Conservation (phyloP, 2,329 filamentous ascomycete species). For the Exophiala sp. region DNA sequence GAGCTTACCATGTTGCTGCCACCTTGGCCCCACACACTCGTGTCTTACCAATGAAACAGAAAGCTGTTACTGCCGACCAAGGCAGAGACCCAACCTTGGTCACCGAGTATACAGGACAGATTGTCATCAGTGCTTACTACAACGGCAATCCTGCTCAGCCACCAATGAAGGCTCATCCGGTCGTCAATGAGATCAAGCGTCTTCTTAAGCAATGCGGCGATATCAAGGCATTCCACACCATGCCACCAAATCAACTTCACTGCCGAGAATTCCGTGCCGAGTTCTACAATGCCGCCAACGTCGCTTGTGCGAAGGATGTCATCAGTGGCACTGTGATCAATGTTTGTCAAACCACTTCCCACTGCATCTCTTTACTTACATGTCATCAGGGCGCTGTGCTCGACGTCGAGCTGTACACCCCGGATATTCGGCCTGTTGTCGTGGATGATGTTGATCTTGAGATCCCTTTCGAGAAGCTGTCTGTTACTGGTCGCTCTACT, state of each 20-base stretch:
- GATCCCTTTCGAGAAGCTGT: slow-evolving; percentile 23
- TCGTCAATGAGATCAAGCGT: slow-evolving; percentile 49
- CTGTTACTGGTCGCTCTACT: slow-evolving; percentile 40
- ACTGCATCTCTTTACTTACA: slow-evolving; percentile 4
- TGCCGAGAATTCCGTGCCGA: slow-evolving; percentile 39
- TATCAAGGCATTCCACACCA: slow-evolving; percentile 35
- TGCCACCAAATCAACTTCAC: slow-evolving; percentile 31
- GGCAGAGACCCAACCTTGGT: slow-evolving; percentile 27
- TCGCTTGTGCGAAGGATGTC: slow-evolving; percentile 36
- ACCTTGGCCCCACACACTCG: slow-evolving; percentile 48
- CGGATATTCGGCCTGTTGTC: slow-evolving; percentile 11
- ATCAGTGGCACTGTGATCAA: slow-evolving; percentile 32
- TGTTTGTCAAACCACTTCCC: slow-evolving; percentile 4
- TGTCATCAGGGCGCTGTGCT: slow-evolving; percentile 33
- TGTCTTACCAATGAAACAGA: slow-evolving; percentile 44
- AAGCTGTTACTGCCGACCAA: slow-evolving; percentile 41
- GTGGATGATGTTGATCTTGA: slow-evolving; percentile 13
- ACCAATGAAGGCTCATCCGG: slow-evolving; percentile 11
- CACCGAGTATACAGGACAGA: slow-evolving; percentile 55
- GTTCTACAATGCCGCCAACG: slow-evolving; percentile 38
- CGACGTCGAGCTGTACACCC: slow-evolving; percentile 9
- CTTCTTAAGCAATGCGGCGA: slow-evolving; percentile 38
- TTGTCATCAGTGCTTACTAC: slow-evolving; percentile 50
- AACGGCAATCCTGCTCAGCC: slow-evolving; percentile 25
- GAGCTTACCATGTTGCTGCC: slow-evolving; percentile 47